Base-by-base conservation (phyloP, 345 rosid species). In the Lepidium africanum region DNA sequence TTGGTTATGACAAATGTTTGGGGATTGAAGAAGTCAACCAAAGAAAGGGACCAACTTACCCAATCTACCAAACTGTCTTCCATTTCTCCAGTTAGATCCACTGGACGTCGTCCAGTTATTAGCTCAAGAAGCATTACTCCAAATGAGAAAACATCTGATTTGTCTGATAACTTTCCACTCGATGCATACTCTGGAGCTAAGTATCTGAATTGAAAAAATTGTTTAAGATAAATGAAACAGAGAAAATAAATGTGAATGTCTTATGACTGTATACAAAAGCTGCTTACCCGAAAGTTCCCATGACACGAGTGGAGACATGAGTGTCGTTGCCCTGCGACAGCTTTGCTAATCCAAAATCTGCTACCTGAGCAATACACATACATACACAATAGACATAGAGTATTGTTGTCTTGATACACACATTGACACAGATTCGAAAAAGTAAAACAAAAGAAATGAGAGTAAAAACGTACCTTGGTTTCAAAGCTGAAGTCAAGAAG, bases 261-360 rank as follows among this genome's bases (percentile, higher is more conserved):
- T 19, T 1, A 6, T 52, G 49, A 66, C 30, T 9, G 62, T 21
- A n/a, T 40, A n/a, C 5, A 10, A 60, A n/a, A 60, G 41, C 61
- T 59, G 7, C 79, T 74, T 78, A 94, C 99, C 97, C 99, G 64
- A 94, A 94, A 66, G 99, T 91, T 71, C 99, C 99, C 97, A 94
- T 89, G 71, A 91, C 93, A 4, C 99, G 77, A 14, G 99, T 94
- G 23, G 99, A 94, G 51, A 94, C 86, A 81, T 94, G 99, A 42
- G 99, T 89, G 51, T 86, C 74, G 76, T 74, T 73, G 74, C 91
- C 99, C 59, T 88, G 86, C 65, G 93, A 36, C 17, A 91, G 61
- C 78, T 89, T 94, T 14, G 96, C 99, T n/a, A 95, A 83, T 54
- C 99, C 99, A 68, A 95, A 95, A 81, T 95, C 99, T 35, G 99